phyloP scores from a whole-genome alignment of 2,329 filamentous ascomycete species.

The Hypoxylon sp. region DNA sequence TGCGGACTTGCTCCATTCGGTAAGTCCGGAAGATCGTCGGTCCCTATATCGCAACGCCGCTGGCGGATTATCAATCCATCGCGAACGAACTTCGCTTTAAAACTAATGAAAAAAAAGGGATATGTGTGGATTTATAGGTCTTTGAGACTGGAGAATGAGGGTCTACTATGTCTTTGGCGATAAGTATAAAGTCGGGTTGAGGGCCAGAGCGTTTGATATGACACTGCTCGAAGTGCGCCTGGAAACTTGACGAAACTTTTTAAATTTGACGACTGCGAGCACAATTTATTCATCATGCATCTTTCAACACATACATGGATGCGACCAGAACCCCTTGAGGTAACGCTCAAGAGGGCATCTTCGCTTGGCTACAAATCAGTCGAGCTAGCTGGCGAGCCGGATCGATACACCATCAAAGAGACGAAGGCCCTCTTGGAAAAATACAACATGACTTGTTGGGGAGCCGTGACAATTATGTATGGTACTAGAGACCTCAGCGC shows the following conservation, averaged over 20 bases:
- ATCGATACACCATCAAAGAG: constrained; percentile 19
- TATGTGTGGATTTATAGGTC: constrained; percentile 1
- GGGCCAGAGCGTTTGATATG: too few species aligned
- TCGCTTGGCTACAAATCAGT: constrained; percentile 31
- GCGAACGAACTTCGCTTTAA: neutral
- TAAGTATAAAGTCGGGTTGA: too few species aligned
- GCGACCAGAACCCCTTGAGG: constrained; percentile 32
- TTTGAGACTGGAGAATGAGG: neutral
- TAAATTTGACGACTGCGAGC: too few species aligned
- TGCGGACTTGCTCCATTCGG: constrained; percentile 24
- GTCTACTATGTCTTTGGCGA: too few species aligned
- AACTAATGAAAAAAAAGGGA: neutral
- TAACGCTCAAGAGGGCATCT: constrained; percentile 25
- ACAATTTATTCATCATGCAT: constrained; percentile 32
- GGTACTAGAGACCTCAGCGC: constrained; percentile 29
- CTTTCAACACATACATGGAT: constrained; percentile 37
- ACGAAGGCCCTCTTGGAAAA: constrained; percentile 27
- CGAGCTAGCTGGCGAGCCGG: constrained; percentile 33
- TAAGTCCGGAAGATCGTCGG: constrained; percentile 17
- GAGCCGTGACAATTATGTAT: constrained; percentile 32
- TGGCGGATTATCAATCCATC: constrained; percentile 1
- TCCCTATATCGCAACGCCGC: neutral
- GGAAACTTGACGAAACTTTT: too few species aligned
- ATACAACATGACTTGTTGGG: constrained; percentile 30
- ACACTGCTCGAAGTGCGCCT: too few species aligned